phyloP scores from a whole-genome alignment of 2,329 filamentous ascomycete species.

The Macrophomina tecta region DNA sequence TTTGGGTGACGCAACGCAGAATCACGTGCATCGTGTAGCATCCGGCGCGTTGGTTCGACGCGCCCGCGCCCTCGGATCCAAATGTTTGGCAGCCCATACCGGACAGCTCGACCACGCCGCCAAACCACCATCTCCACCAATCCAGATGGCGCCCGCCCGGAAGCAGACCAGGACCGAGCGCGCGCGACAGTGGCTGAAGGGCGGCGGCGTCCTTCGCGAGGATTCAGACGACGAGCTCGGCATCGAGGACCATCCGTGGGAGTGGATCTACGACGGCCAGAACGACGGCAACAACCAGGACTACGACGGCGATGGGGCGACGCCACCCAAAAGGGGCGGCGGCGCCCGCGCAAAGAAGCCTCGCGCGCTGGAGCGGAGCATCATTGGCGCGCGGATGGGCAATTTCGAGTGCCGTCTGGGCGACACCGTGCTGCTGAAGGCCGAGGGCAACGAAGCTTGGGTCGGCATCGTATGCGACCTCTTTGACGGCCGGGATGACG shows the following conservation, averaged over 20 bases:
- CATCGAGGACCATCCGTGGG: constrained; percentile 57
- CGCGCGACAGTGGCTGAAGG: constrained; percentile 59
- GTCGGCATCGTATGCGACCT: constrained; percentile 89
- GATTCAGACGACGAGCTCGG: constrained; percentile 87
- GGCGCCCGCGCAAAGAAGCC: constrained; percentile 32
- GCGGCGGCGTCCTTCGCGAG: constrained; percentile 70
- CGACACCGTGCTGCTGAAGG: constrained; percentile 85
- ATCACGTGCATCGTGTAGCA: constrained; percentile 11
- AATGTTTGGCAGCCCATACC: not conserved
- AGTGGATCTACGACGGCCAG: constrained; percentile 62
- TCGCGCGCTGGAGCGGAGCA: constrained; percentile 51
- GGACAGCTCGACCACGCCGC: not conserved
- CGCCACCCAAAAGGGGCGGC: constrained; percentile 41
- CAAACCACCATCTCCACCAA: not conserved
- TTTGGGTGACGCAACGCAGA: not conserved
- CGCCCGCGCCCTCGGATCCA: constrained; percentile 1
- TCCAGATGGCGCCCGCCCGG: constrained; percentile 39
- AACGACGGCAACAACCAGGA: constrained; percentile 56
- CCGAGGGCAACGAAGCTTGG: constrained; percentile 90
- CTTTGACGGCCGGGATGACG: constrained; percentile 72
- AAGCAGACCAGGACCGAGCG: constrained; percentile 52
- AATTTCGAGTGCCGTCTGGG: constrained; percentile 80
- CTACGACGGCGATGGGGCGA: constrained; percentile 40
- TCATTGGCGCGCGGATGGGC: constrained; percentile 84
- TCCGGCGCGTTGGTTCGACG: constrained; percentile 12